Percentiles rank a stretch among this genome's conserved stretches.
Evolutionary conservation across 495 filamentous ascomycete species (phyloP).

Genomic region (Xylaria bambusicola): DNA sequence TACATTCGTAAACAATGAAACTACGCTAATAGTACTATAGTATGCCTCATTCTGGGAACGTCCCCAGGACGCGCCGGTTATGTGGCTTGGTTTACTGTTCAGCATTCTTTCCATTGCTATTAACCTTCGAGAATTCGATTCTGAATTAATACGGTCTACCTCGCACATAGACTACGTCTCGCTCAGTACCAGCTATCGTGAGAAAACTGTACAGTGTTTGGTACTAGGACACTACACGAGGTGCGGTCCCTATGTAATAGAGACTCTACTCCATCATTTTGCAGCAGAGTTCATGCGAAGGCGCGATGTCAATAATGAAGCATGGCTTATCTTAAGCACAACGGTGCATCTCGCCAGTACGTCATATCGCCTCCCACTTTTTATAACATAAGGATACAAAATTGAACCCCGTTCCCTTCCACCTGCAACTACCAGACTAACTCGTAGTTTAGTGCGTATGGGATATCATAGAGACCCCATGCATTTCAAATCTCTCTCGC

Average conservation of each 20-base stretch:
- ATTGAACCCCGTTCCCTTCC: neutral
- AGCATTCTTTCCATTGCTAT: conserved; percentile 26
- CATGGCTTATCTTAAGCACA: conserved; percentile 42
- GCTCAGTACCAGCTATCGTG: conserved; percentile 30
- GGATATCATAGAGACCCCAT: conserved; percentile 43
- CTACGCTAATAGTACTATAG: conserved; percentile 8
- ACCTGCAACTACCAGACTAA: neutral
- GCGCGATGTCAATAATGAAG: conserved; percentile 37
- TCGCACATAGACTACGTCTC: conserved; percentile 22
- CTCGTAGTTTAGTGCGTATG: conserved; percentile 32
- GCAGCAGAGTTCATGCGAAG: conserved; percentile 38
- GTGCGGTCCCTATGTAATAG: conserved; percentile 41
- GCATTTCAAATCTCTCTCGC: conserved; percentile 38
- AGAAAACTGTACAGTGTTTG: conserved; percentile 38
- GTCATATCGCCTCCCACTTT: neutral
- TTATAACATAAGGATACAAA: too few relatives aligned
- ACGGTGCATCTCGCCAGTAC: conserved; percentile 36
- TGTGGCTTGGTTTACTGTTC: conserved; percentile 35
- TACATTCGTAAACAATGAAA: neutral
- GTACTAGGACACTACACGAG: conserved; percentile 46
- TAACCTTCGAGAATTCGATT: conserved; percentile 15
- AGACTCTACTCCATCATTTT: conserved; percentile 42
- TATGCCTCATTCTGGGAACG: conserved; percentile 37
- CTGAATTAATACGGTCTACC: conserved; percentile 23
- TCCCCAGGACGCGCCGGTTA: conserved; percentile 20